These are phyloP conservation scores for Sporothrix globosa DNA, from an alignment of 2,329 filamentous ascomycete genomes.

Conservation along the genomic window DNA sequence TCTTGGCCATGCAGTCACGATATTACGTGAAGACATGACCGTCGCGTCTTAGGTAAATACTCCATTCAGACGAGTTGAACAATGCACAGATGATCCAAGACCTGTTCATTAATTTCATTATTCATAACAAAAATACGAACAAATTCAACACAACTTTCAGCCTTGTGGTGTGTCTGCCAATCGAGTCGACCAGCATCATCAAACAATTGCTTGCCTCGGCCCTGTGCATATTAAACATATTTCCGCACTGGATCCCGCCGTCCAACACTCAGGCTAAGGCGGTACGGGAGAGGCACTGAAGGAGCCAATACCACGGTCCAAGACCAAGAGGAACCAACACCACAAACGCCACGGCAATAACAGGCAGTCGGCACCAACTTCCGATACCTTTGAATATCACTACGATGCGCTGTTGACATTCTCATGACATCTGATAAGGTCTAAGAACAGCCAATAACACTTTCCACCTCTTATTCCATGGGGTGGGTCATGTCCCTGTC, in stretches of 20 bases:
- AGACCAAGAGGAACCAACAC: background rate
- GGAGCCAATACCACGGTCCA: background rate
- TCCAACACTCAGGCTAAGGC: background rate
- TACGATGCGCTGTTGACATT: too few species aligned
- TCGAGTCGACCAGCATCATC: background rate
- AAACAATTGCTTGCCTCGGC: background rate
- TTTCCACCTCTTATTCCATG: background rate
- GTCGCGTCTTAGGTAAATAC: too few species aligned
- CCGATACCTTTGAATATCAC: too few species aligned
- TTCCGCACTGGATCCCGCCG: background rate
- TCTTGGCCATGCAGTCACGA: too few species aligned
- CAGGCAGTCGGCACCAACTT: background rate
- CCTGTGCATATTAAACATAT: background rate
- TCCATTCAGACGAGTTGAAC: too few species aligned
- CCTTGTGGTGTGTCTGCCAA: slow-evolving; percentile 2
- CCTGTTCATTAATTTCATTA: background rate
- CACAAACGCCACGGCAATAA: background rate
- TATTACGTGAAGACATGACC: too few species aligned
- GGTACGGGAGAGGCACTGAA: background rate
- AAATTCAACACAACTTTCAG: background rate
- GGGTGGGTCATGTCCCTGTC: background rate
- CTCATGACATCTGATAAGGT: too few species aligned
- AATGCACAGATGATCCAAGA: too few species aligned
- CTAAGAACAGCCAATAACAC: too few species aligned
- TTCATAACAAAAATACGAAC: background rate